Evolutionary conservation across 139 green algal species (phyloP), one percentile per base, ranked within the genome.

Genomic region (Chlorella sp.): DNA sequence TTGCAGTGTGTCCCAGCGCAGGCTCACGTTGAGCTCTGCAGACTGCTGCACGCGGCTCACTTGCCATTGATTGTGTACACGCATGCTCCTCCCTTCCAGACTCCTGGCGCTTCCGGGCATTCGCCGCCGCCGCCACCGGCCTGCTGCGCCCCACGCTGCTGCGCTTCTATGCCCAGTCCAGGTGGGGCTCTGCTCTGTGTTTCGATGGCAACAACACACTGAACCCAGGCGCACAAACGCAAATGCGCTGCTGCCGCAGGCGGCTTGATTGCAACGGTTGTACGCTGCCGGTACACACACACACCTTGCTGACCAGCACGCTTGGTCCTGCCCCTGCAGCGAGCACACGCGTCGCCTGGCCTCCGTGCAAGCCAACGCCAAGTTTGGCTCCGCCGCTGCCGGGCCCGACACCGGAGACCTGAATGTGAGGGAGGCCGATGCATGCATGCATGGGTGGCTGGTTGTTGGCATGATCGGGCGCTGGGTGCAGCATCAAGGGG

Each of bases 261-360:
- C n/a, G n/a, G n/a, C n/a, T n/a, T n/a, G n/a, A n/a, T n/a, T n/a
- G n/a, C n/a, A n/a, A n/a, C n/a, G n/a, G n/a, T n/a, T n/a, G n/a
- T n/a, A n/a, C n/a, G n/a, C n/a, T n/a, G n/a, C n/a, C n/a, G n/a
- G n/a, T n/a, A n/a, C n/a, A n/a, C n/a, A n/a, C n/a, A n/a, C n/a
- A n/a, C n/a, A 51, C 44, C 9, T 51, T 51, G 44, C 44, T 51
- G n/a, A n/a, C n/a, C n/a, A n/a, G n/a, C 11, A 7, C 44, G 11
- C 44, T 55, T 11, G 44, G 11, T 55, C 7, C 44, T 11, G 11
- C 44, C 15, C 15, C 2, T 23, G 11, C n/a, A 91, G 85, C 6
- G 94, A 98, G 90, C 96, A 97, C 92, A 95, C 90, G 30, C 91
- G 91, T 25, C 91, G 95, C 17, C 89, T 98, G 39, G 88, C 83